Evolutionary conservation across 139 green algal genomes (phyloP), one percentile per base, ranked within the genome.

Genomic region (Chlorella sp.): DNA sequence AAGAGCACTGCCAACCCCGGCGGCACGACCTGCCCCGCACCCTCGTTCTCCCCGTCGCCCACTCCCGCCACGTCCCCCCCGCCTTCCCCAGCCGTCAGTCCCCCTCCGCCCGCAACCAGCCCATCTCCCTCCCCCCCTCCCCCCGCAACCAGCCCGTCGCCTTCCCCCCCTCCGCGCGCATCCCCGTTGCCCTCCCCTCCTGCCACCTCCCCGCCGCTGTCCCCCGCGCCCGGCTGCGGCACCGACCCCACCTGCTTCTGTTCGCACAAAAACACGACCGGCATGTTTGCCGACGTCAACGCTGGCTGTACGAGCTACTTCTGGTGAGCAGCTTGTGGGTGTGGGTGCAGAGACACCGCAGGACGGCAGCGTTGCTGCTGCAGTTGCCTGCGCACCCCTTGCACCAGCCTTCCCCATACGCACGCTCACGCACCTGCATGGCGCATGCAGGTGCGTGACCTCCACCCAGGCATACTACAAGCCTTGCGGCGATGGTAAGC

Each of bases 381-480:
- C 38, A 25, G 40, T 33, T 55, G 19, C 12, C 14, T 27, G 21
- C 29, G n/a, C n/a, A n/a, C n/a, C n/a, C n/a, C n/a, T n/a, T n/a
- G n/a, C n/a, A n/a, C n/a, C n/a, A n/a, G n/a, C n/a, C n/a, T n/a
- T n/a, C n/a, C n/a, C n/a, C n/a, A n/a, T n/a, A n/a, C n/a, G n/a
- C n/a, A n/a, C n/a, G n/a, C n/a, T n/a, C n/a, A n/a, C n/a, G n/a
- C n/a, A n/a, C n/a, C n/a, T n/a, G n/a, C n/a, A n/a, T n/a, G n/a
- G n/a, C n/a, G n/a, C 31, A 17, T 25, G 41, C 51, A 70, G 71
- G 71, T 81, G 75, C 21, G 62, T 81, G 6, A 43, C 36, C 4
- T 27, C 63, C 38, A 74, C 48, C 38, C 36, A 55, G 25, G 41
- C 50, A 3, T 81, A 68, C 75, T 81, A 81, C 61, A 68, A 42